These are phyloP conservation scores for Auricularia heimuer DNA, from an alignment of 768 basidiomycete species.

Conservation along the genomic window DNA sequence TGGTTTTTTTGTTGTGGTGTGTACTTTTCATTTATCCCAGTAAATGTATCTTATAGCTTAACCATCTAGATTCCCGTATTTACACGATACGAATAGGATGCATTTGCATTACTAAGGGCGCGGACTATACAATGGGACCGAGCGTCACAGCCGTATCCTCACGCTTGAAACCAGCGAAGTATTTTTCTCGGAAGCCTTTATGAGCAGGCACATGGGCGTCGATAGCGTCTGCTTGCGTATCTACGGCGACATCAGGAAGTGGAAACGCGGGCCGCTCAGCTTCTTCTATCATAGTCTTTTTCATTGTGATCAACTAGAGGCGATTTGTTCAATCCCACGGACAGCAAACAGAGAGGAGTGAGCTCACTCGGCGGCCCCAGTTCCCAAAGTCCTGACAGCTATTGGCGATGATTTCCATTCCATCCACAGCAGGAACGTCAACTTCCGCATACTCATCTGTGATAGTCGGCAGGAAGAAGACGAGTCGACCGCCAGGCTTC, in stretches of 20 bases:
- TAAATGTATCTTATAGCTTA: too few species aligned
- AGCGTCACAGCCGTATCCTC: background rate
- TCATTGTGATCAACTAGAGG: constrained; percentile 78
- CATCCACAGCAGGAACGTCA: constrained; percentile 70
- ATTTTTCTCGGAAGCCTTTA: constrained; percentile 79
- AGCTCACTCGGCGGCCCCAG: constrained; percentile 82
- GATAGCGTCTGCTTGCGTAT: background rate
- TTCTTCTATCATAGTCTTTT: constrained; percentile 42
- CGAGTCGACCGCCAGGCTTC: constrained; percentile 76
- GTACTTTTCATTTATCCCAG: too few species aligned
- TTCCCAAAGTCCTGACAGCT: constrained; percentile 89
- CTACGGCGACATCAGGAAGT: constrained; percentile 18
- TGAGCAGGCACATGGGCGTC: constrained; percentile 63
- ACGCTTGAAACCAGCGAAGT: constrained; percentile 60
- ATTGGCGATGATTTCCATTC: constrained; percentile 83
- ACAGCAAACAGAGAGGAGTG: background rate
- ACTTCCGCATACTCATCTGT: constrained; percentile 85
- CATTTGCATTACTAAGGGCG: too few species aligned
- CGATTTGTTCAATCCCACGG: too few species aligned
- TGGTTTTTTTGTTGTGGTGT: too few species aligned
- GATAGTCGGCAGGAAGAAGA: constrained; percentile 92
- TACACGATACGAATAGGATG: too few species aligned
- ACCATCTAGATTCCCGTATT: too few species aligned
- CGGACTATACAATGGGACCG: too few species aligned
- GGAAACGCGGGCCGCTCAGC: constrained; percentile 49